Percentiles rank a stretch among this genome's conserved stretches.
Conservation (phyloP, 768 basidiomycete genomes). For the Podaxis sp. region DNA sequence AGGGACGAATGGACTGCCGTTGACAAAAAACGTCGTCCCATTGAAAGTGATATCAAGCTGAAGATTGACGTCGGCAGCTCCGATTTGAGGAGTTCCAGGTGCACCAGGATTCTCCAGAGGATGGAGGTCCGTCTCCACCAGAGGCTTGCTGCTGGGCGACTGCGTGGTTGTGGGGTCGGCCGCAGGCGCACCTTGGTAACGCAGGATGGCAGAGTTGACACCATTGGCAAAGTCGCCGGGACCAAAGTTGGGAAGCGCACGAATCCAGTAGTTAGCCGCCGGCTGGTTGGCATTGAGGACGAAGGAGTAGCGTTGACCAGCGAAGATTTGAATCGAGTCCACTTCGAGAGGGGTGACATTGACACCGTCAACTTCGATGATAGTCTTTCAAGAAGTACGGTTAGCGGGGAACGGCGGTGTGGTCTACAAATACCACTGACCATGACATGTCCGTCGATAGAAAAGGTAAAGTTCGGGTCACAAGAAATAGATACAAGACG, state of each 20-base stretch:
- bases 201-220: slow-evolving; percentile 54
- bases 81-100: slow-evolving; percentile 37
- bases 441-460: slow-evolving; percentile 46
- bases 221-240: slow-evolving; percentile 29
- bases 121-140: slow-evolving; percentile 39
- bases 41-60: slow-evolving; percentile 27
- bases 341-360: slow-evolving; percentile 36
- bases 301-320: slow-evolving; percentile 46
- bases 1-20: slow-evolving; percentile 24
- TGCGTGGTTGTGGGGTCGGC: slow-evolving; percentile 39
- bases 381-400: slow-evolving; percentile 23
- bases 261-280: slow-evolving; percentile 45
- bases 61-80: slow-evolving; percentile 41
- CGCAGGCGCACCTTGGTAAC: slow-evolving; percentile 42
- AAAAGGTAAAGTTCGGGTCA: slow-evolving; percentile 42
- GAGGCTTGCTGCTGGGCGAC: slow-evolving; percentile 21
- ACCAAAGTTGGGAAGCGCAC: slow-evolving; percentile 33
- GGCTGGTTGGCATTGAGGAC: slow-evolving; percentile 37
- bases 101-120: slow-evolving; percentile 27
- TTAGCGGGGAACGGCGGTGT: not conserved
- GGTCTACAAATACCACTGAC: slow-evolving; percentile 17
- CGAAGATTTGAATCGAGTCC: slow-evolving; percentile 32
- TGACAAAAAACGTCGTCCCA: slow-evolving; percentile 25
- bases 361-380: slow-evolving; percentile 42
- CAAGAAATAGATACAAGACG: slow-evolving; percentile 48